Percentiles rank a stretch among this genome's conserved stretches.
These are phyloP conservation scores for Cucurbita pepo DNA, from an alignment of 306 rosid species.

Conservation along the genomic window DNA sequence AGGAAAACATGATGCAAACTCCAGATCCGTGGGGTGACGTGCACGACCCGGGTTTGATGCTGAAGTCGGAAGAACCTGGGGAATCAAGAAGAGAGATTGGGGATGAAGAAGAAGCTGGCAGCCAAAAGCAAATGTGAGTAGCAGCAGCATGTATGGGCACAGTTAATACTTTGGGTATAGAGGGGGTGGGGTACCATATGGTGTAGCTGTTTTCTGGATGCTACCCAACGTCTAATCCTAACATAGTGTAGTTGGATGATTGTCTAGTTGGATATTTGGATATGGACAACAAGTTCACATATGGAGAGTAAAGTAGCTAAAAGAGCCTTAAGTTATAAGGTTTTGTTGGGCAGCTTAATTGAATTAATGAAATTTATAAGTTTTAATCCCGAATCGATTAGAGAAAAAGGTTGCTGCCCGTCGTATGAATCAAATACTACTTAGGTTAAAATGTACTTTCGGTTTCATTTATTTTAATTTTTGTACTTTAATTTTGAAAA, in stretches of 20 bases:
- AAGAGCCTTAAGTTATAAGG: neutral
- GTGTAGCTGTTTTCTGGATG: slow-evolving; percentile 1
- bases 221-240: slow-evolving; percentile 2
- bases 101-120: slow-evolving; percentile 15
- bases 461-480: too few relatives aligned
- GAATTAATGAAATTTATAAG: neutral
- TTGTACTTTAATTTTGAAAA: too few relatives aligned
- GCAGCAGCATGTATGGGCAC: neutral
- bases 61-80: slow-evolving; percentile 19
- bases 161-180: neutral
- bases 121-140: neutral
- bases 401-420: too few relatives aligned
- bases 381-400: neutral
- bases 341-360: neutral
- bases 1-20: slow-evolving; percentile 35
- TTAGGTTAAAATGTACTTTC: neutral
- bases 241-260: slow-evolving; percentile 1
- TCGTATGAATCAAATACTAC: neutral
- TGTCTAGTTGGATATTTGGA: neutral
- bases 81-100: slow-evolving; percentile 11
- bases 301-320: neutral
- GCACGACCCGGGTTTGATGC: slow-evolving; percentile 12
- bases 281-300: neutral
- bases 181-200: neutral
- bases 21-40: slow-evolving; percentile 20